phyloP scores from a whole-genome alignment of 139 green algal genomes.

The Ettlia oleoabundans region DNA sequence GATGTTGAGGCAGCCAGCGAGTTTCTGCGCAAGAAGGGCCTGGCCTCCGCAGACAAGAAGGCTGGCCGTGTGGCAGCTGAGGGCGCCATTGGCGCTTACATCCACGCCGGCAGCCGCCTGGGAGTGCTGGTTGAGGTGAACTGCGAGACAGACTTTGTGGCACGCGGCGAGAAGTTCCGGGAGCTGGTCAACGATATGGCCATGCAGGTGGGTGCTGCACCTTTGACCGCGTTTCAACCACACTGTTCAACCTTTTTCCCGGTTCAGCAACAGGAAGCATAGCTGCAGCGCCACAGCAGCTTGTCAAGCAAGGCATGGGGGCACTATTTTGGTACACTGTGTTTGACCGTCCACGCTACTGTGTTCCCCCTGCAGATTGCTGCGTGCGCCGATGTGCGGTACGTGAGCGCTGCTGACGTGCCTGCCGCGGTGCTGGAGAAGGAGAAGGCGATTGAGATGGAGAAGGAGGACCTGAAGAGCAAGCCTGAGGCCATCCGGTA shows the following conservation, averaged over 20 bases:
- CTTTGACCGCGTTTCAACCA: neutral
- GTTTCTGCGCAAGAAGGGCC: constrained; percentile 89
- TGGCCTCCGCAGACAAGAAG: constrained; percentile 98
- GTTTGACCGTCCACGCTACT: too few species aligned
- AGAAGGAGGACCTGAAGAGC: constrained; percentile 92
- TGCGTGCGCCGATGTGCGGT: constrained; percentile 63
- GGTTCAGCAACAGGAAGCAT: neutral
- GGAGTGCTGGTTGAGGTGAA: constrained; percentile 90
- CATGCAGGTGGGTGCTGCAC: constrained; percentile 68
- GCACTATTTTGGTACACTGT: too few species aligned
- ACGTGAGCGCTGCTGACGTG: constrained; percentile 82
- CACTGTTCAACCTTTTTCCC: neutral
- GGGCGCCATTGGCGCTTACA: constrained; percentile 88
- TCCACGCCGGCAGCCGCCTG: constrained; percentile 91
- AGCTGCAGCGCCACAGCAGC: too few species aligned
- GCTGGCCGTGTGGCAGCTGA: constrained; percentile 83
- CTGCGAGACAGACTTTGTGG: constrained; percentile 99
- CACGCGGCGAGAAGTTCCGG: constrained; percentile 88
- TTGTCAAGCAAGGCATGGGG: too few species aligned
- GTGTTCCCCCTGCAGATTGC: constrained; percentile 68
- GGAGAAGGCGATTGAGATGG: constrained; percentile 94
- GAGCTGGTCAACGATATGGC: constrained; percentile 86
- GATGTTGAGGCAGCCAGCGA: constrained; percentile 85
- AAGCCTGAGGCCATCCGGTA: constrained; percentile 95
- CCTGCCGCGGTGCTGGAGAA: constrained; percentile 74